Percentiles rank a stretch among this genome's conserved stretches.
Evolutionary conservation across 2,329 filamentous ascomycete species (phyloP).

Genomic region (Cercospora beticola): DNA sequence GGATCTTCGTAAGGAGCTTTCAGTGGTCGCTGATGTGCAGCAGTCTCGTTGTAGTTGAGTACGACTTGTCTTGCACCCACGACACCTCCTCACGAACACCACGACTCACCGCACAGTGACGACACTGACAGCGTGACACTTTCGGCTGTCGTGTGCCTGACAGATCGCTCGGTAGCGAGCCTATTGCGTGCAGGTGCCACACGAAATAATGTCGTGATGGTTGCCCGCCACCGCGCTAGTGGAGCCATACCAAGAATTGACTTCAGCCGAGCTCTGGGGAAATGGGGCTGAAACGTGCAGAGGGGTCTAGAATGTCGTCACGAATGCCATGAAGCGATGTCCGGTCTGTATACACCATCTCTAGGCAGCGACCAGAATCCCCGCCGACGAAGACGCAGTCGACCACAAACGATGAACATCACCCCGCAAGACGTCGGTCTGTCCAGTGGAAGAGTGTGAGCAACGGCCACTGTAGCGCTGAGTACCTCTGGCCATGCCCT

Average conservation of each 20-base stretch:
- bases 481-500: neutral
- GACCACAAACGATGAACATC: neutral
- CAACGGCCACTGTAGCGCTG: neutral
- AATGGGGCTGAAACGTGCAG: constrained; percentile 5
- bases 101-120: neutral
- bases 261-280: neutral
- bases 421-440: neutral
- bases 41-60: neutral
- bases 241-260: constrained; percentile 7
- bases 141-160: neutral
- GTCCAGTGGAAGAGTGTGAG: neutral
- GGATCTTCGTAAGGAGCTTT: neutral
- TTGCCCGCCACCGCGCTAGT: neutral
- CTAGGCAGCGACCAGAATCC: neutral
- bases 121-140: neutral
- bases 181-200: neutral
- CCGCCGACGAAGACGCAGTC: neutral
- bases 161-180: neutral
- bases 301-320: constrained; percentile 3
- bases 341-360: neutral
- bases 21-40: neutral
- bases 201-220: neutral
- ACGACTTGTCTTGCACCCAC: neutral
- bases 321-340: neutral
- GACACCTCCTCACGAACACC: neutral